Evolutionary conservation across 2,329 filamentous ascomycete species (phyloP), one percentile per base, ranked within the genome.

Genomic region (Fusarium odoratissimum): DNA sequence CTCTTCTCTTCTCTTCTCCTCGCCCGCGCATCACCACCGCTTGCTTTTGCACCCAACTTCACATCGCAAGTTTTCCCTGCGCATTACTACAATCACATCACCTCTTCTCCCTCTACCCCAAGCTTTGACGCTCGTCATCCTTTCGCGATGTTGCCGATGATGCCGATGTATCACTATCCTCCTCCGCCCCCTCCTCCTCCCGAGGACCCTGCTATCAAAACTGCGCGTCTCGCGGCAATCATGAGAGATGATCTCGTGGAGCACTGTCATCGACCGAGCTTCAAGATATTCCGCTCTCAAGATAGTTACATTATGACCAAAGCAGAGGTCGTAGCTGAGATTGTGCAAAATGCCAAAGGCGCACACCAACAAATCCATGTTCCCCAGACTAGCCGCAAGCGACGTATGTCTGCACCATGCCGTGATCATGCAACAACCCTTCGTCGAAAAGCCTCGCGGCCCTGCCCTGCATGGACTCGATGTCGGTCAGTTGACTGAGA

Each of bases 141-240:
- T 13, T 31, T 31, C 31, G 31, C 11, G 12, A 31, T 31, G 31
- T 31, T 23, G 23, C 23, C 23, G 23, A 23, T 23, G 3, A 23
- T 23, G 23, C 23, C 23, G 23, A 23, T 23, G 23, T 23, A 23
- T 23, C 23, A 23, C 23, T 23, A 23, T 23, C 23, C 23, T 23
- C 23, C 23, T 23, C 23, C 23, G 23, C 23, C 23, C 23, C 23
- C 23, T 23, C 23, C 30, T 30, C 30, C 30, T 30, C 30, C 30
- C 30, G 9, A 30, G 30, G 28, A 46, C 9, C 44, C 44, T 8
- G 13, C 1, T 0, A 30, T 0, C 19, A 21, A 2, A 46, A 9
- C 21, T 21, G 13, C 44, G 2, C 2, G 6, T 46, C 44, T 21
- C 25, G 0, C 4, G 17, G 25, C 44, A 7, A 5, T 5, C 9